Evolutionary conservation across 2,329 filamentous ascomycete genomes (phyloP).

Genomic region (Septoria linicola): DNA sequence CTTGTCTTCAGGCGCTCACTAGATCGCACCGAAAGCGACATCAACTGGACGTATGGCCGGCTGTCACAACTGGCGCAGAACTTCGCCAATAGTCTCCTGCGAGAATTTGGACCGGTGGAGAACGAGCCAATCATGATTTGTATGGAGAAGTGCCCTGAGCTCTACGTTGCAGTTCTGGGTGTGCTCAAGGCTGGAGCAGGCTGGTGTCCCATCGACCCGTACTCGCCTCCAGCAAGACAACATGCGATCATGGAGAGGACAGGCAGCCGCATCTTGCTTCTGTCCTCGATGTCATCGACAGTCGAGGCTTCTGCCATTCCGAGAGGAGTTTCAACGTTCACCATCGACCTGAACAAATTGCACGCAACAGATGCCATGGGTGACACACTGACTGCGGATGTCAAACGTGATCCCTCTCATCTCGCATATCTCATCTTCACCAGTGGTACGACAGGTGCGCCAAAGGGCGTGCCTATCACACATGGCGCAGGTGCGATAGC

Average conservation of each 20-base stretch:
- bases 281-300: constrained; percentile 8
- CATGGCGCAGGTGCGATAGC: constrained; percentile 40
- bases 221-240: constrained; percentile 19
- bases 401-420: constrained; percentile 29
- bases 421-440: constrained; percentile 63
- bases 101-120: constrained; percentile 42
- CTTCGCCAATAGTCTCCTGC: constrained; percentile 43
- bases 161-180: constrained; percentile 72
- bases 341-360: constrained; percentile 3
- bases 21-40: constrained; percentile 43
- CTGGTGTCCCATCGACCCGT: constrained; percentile 65
- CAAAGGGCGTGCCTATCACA: constrained; percentile 43
- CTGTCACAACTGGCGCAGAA: constrained; percentile 64
- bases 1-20: constrained; percentile 57
- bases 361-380: neutral
- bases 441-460: constrained; percentile 40
- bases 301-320: constrained; percentile 12
- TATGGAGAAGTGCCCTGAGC: constrained; percentile 68
- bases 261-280: constrained; percentile 11
- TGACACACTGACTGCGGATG: neutral
- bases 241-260: constrained; percentile 21
- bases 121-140: constrained; percentile 63
- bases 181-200: constrained; percentile 70
- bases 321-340: constrained; percentile 7
- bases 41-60: constrained; percentile 58